These are phyloP conservation scores for Phylloboletellus chloephorus DNA, from an alignment of 1,284 basidiomycete species.

Conservation along the genomic window DNA sequence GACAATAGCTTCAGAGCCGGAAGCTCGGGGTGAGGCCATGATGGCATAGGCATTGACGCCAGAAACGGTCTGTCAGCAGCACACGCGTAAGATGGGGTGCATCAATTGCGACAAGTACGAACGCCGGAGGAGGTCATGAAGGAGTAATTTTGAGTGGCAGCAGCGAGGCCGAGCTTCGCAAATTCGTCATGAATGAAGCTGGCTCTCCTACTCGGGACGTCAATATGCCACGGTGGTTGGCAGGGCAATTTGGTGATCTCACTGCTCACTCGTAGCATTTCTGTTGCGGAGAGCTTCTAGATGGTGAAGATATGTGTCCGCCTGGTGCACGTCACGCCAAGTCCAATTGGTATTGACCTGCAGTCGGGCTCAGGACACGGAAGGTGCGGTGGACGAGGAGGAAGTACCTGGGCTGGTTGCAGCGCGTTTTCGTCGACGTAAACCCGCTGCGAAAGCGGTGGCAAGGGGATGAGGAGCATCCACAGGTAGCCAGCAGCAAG, in stretches of 20 bases:
- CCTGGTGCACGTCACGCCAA: conserved; percentile 82
- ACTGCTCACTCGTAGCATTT: conserved; percentile 70
- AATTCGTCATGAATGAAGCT: conserved; percentile 56
- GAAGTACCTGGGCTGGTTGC: conserved; percentile 76
- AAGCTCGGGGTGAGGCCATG: conserved; percentile 76
- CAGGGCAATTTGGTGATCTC: conserved; percentile 32
- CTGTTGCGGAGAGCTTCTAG: conserved; percentile 59
- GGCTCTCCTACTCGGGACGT: conserved; percentile 50
- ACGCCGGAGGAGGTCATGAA: conserved; percentile 49
- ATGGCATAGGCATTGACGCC: conserved; percentile 84
- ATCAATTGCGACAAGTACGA: conserved; percentile 16
- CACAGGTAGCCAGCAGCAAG: conserved; percentile 66
- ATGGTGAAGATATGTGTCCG: conserved; percentile 70
- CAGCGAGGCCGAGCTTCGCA: conserved; percentile 59
- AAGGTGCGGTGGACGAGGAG: background rate
- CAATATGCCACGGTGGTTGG: background rate
- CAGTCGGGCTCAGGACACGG: background rate
- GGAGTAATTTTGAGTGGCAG: conserved; percentile 64
- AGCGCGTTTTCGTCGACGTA: conserved; percentile 94
- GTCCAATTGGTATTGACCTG: conserved; percentile 86
- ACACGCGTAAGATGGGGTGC: conserved; percentile 24
- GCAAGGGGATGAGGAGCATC: conserved; percentile 67
- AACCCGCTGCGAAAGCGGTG: conserved; percentile 58
- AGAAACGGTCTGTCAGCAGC: conserved; percentile 33
- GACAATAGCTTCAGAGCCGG: conserved; percentile 88